phyloP scores from a whole-genome alignment of 139 green algal genomes.

The Tetraselmis striata region DNA sequence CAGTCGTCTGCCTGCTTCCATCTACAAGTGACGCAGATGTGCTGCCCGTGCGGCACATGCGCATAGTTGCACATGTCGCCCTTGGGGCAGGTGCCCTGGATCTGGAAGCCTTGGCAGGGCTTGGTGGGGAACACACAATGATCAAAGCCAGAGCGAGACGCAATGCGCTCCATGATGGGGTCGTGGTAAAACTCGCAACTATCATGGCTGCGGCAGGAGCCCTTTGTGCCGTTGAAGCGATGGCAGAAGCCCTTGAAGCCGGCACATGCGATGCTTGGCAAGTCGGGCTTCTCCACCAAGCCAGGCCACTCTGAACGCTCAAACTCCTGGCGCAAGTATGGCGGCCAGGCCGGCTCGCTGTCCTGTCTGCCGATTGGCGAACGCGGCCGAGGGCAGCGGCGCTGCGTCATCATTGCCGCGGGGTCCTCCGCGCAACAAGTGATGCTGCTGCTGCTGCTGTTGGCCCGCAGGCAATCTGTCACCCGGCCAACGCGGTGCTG shows the following conservation, averaged over 20 bases:
- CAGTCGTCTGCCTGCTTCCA: background rate
- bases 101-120: background rate
- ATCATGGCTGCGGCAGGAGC: background rate
- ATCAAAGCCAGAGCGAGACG: background rate
- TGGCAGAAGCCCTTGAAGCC: background rate
- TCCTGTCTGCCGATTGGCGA: too few species aligned
- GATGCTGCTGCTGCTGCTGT: too few species aligned
- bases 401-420: too few species aligned
- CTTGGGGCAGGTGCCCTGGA: background rate
- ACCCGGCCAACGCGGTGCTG: too few species aligned
- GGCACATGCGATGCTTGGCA: background rate
- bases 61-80: background rate
- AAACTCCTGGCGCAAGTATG: background rate
- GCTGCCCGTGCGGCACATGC: background rate
- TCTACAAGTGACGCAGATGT: background rate
- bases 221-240: background rate
- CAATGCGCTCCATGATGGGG: background rate
- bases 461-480: too few species aligned
- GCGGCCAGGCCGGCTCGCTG: too few species aligned
- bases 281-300: background rate
- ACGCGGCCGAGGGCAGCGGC: too few species aligned
- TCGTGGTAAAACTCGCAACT: background rate
- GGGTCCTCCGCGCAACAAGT: too few species aligned
- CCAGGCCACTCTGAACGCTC: background rate
- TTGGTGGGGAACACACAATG: background rate